Conservation (phyloP, 805 yeast genomes). For the Ogataea degrootiae region DNA sequence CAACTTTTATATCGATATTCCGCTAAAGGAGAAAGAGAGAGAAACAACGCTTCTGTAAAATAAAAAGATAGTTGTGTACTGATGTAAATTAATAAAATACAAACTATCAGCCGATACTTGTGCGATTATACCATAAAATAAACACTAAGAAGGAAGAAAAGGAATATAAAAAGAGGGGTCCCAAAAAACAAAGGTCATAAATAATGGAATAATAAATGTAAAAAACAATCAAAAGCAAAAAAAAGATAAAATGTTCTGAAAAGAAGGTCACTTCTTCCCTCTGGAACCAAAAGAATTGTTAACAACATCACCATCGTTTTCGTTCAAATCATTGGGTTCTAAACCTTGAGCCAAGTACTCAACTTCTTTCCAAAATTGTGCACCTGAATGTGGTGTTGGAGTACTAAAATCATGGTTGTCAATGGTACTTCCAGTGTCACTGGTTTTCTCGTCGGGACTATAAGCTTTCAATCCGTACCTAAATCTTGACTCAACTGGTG, state of each 20-base stretch:
- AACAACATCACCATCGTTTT: slow-evolving; percentile 6
- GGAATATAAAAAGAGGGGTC: too few relatives aligned
- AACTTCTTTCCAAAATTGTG: slow-evolving; percentile 28
- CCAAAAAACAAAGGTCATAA: too few relatives aligned
- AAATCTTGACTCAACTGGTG: slow-evolving; percentile 10
- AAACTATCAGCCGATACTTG: too few relatives aligned
- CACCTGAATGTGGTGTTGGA: slow-evolving; percentile 18
- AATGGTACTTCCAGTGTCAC: slow-evolving; percentile 1
- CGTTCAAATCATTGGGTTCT: slow-evolving; percentile 20
- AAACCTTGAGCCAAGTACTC: slow-evolving; percentile 27
- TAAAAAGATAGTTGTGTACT: too few relatives aligned
- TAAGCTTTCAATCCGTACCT: slow-evolving; percentile 7
- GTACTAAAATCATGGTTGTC: slow-evolving; percentile 4
- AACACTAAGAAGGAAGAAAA: too few relatives aligned
- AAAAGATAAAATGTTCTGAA: not conserved
- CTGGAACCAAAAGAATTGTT: slow-evolving; percentile 13
- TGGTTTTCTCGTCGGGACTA: slow-evolving; percentile 3
- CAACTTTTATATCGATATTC: too few relatives aligned
- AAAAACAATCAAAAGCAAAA: too few relatives aligned
- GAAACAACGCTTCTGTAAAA: too few relatives aligned
- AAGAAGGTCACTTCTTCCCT: not conserved
- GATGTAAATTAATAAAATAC: too few relatives aligned
- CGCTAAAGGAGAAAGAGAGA: too few relatives aligned
- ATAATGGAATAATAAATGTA: too few relatives aligned
- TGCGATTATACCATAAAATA: too few relatives aligned